Evolutionary conservation across 345 rosid species (phyloP).

Genomic region (Jatropha curcas): DNA sequence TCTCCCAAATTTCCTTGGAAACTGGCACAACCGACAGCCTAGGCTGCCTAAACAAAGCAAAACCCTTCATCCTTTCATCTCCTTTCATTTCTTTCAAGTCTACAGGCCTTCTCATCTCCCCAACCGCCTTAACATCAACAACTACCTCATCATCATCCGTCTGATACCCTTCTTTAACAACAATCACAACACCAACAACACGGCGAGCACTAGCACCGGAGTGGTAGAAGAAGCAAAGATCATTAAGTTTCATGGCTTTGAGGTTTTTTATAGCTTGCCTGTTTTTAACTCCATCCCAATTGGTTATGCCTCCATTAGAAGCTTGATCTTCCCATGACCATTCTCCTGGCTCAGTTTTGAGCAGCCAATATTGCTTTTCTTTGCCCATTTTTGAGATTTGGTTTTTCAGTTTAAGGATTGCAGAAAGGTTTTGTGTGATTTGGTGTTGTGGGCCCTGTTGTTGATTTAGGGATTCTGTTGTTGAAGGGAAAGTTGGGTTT

Average conservation of each 20-base stretch:
- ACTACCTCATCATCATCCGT: slow-evolving; percentile 41
- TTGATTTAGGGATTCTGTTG: not conserved
- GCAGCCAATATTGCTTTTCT: slow-evolving; percentile 62
- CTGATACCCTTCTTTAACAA: slow-evolving; percentile 64
- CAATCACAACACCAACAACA: slow-evolving; percentile 76
- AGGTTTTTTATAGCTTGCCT: slow-evolving; percentile 86
- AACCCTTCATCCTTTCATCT: slow-evolving; percentile 58
- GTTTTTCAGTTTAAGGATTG: no score
- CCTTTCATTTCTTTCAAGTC: slow-evolving; percentile 79
- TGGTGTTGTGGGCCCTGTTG: not conserved
- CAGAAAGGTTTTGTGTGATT: not conserved
- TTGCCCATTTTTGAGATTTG: slow-evolving; percentile 28
- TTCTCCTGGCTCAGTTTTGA: slow-evolving; percentile 90
- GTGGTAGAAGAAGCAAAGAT: slow-evolving; percentile 94
- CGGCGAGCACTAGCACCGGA: slow-evolving; percentile 72
- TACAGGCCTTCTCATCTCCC: slow-evolving; percentile 73
- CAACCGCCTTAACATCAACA: slow-evolving; percentile 77
- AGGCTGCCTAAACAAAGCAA: slow-evolving; percentile 76
- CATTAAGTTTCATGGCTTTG: slow-evolving; percentile 66
- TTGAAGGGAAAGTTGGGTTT: not conserved
- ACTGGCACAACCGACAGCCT: slow-evolving; percentile 89
- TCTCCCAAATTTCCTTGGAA: slow-evolving; percentile 52
- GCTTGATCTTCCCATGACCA: slow-evolving; percentile 99
- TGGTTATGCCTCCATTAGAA: slow-evolving; percentile 58
- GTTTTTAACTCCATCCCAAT: slow-evolving; percentile 97